These are phyloP conservation scores for Colletotrichum lindemuthianum DNA, from an alignment of 2,329 filamentous ascomycete species.

Conservation along the genomic window DNA sequence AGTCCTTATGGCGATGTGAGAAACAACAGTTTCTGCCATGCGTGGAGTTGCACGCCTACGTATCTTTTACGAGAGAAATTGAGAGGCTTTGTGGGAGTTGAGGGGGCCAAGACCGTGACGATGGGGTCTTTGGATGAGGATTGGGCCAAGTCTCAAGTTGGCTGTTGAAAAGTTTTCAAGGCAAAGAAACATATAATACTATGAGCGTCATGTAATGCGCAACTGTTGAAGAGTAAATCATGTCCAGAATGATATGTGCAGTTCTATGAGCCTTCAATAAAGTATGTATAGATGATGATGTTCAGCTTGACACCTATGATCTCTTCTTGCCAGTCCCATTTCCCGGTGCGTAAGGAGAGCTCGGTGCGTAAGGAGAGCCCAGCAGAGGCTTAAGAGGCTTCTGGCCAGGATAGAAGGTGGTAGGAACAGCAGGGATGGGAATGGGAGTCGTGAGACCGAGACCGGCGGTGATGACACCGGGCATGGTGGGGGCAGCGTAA, in stretches of 20 bases:
- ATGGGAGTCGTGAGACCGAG: conserved; percentile 26
- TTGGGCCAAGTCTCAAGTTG: conserved; percentile 15
- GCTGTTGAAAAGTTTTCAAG: neutral
- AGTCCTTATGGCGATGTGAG: conserved; percentile 46
- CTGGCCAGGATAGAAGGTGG: conserved; percentile 29
- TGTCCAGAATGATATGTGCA: conserved; percentile 24
- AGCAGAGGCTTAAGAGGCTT: conserved; percentile 16
- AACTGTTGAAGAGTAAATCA: neutral
- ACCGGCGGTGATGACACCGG: conserved; percentile 21
- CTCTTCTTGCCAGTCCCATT: no score
- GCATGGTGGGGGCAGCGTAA: conserved; percentile 28
- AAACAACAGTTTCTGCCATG: conserved; percentile 48
- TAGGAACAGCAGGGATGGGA: conserved; percentile 26
- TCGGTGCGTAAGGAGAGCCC: conserved; percentile 3
- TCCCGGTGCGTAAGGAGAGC: neutral
- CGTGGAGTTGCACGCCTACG: conserved; percentile 46
- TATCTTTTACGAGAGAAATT: conserved; percentile 41
- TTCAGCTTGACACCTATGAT: neutral
- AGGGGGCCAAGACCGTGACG: neutral
- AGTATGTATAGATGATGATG: conserved; percentile 16
- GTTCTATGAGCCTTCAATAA: conserved; percentile 2
- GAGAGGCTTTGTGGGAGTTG: conserved; percentile 13
- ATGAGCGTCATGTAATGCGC: no score
- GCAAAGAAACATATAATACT: neutral
- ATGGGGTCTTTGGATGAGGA: conserved; percentile 19